Base-by-base conservation (phyloP, 2,329 filamentous ascomycete genomes). In the Emydomyces testavorans region DNA sequence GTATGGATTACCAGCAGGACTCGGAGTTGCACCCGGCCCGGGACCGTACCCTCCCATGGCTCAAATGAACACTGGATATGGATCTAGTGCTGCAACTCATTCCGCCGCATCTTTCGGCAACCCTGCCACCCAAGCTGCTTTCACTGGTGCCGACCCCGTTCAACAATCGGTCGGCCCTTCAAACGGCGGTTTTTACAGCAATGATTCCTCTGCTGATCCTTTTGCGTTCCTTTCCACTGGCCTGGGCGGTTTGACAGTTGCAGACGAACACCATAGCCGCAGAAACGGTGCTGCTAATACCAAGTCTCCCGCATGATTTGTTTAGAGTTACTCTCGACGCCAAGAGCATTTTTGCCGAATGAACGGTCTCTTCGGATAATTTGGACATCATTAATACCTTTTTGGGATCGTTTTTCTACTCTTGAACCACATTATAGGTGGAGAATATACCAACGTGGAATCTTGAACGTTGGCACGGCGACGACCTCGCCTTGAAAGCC, bases 41-140 rank as follows among this genome's bases (percentile, higher is more conserved):
- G 83, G 80, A 49, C 81, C 81, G 2, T 95, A 94, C 45, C 74
- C 85, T 1, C 59, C 60, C 4, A 70, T 71, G 67, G 65, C 66
- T 36, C 66, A 69, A 56, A 78, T 95, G 68, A 85, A 86, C 65
- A 85, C 83, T 31, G 84, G 88, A 58, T 94, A 81, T 57, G 81
- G 81, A 50, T 82, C 84, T 36, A 81, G 80, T 48, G 83, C 82
- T 32, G 80, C 82, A 6, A 82, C 87, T 57, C 87, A 92, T 66
- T 84, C 85, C 20, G 84, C 84, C 35, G 85, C 87, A 10, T 83
- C 83, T 4, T 96, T 98, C 61, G 89, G 94, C 62, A 93, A 88
- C 71, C 85, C 89, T 53, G 85, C 87, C 53, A 87, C 90, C 13
- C 90, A 96, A 70, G 88, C 88, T 52, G 90, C 92, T 21, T 98